phyloP scores from a whole-genome alignment of 2,329 filamentous ascomycete species.

The Chaetomiaceae sp. region DNA sequence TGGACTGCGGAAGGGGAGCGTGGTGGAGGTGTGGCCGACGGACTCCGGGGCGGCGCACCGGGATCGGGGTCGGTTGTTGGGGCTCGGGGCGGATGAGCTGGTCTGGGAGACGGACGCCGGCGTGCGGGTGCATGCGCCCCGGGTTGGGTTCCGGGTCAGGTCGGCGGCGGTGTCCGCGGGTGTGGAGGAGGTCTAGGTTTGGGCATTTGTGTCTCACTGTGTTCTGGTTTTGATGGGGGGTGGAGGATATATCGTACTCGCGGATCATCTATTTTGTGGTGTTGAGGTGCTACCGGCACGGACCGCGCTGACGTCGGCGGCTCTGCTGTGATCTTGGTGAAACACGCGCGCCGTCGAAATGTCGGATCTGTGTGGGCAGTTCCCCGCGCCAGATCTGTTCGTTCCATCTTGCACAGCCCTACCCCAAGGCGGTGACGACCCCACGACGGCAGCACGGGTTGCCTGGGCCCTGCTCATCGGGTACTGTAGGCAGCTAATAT shows the following conservation, averaged over 20 bases:
- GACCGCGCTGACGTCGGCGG: constrained; percentile 1
- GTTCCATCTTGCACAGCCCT: too few species aligned
- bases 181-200: too few species aligned
- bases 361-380: not conserved
- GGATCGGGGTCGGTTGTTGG: constrained; percentile 51
- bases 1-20: constrained; percentile 45
- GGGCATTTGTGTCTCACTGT: too few species aligned
- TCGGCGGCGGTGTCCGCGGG: constrained; percentile 17
- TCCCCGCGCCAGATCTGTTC: not conserved
- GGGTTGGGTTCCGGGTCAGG: constrained; percentile 50
- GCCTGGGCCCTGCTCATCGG: too few species aligned
- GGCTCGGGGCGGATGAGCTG: constrained; percentile 47
- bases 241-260: too few species aligned
- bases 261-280: too few species aligned
- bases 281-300: too few species aligned
- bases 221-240: too few species aligned
- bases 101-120: constrained; percentile 47
- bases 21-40: constrained; percentile 54
- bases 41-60: constrained; percentile 55
- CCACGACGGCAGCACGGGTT: too few species aligned
- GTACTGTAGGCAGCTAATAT: too few species aligned
- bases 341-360: not conserved
- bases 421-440: too few species aligned
- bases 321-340: not conserved
- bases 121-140: constrained; percentile 55